phyloP scores from a whole-genome alignment of 2,329 filamentous ascomycete genomes.

The Cladorrhinum sp. region DNA sequence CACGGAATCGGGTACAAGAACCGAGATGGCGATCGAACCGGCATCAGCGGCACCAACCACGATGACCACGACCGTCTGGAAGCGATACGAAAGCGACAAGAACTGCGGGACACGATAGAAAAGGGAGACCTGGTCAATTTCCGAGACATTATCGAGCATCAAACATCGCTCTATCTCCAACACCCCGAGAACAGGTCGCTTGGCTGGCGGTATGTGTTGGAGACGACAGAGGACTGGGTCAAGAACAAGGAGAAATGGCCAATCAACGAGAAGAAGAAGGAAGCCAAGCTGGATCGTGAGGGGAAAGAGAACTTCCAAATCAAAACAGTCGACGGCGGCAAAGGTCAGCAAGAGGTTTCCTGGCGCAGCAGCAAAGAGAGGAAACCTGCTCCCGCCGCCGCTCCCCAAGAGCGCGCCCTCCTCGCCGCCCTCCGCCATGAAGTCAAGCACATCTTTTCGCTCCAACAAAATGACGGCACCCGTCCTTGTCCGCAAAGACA shows the following conservation, averaged over 20 bases:
- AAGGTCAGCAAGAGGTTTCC: no score
- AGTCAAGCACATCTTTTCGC: slow-evolving; percentile 38
- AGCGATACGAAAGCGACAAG: slow-evolving; percentile 4
- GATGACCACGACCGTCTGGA: background rate
- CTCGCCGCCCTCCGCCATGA: slow-evolving; percentile 42
- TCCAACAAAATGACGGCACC: slow-evolving; percentile 40
- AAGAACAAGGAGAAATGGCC: slow-evolving; percentile 49
- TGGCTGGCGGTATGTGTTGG: slow-evolving; percentile 49
- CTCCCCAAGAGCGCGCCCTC: slow-evolving; percentile 41
- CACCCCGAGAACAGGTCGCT: slow-evolving; percentile 42
- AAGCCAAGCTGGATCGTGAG: no score
- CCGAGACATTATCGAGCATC: slow-evolving; percentile 16
- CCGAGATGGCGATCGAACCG: slow-evolving; percentile 11
- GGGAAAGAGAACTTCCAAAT: no score
- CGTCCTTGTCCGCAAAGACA: slow-evolving; percentile 21
- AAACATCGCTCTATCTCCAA: slow-evolving; percentile 42
- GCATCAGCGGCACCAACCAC: background rate
- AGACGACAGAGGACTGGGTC: slow-evolving; percentile 47
- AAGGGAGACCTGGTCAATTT: slow-evolving; percentile 17
- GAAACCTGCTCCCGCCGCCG: background rate
- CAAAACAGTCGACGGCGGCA: no score
- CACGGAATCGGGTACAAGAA: slow-evolving; percentile 17
- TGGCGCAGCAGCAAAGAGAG: no score
- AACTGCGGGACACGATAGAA: background rate
- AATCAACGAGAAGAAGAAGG: slow-evolving; percentile 37